Percentiles rank a stretch among this genome's conserved stretches.
These are phyloP conservation scores for Mucor ambiguus DNA, from an alignment of 371 early-diverging fungal species.

Conservation along the genomic window DNA sequence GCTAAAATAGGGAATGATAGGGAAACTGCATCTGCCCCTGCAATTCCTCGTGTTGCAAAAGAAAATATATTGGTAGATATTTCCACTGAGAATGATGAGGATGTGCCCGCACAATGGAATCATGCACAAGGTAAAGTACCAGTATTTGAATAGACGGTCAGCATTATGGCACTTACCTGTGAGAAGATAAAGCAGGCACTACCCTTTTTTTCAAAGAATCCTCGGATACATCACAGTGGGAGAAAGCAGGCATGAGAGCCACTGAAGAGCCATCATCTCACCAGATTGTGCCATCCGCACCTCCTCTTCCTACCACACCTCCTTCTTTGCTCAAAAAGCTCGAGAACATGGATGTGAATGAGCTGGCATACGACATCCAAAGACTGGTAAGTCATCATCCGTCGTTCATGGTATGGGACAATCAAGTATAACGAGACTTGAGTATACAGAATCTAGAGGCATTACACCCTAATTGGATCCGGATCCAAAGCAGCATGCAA, in stretches of 20 bases:
- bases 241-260: slow-evolving; percentile 11
- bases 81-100: slow-evolving; percentile 9
- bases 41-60: slow-evolving; percentile 1
- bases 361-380: slow-evolving; percentile 5
- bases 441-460: slow-evolving; percentile 33
- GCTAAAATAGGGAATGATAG: neutral
- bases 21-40: neutral
- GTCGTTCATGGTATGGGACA: too few relatives aligned
- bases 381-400: slow-evolving; percentile 1
- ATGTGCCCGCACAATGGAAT: slow-evolving; percentile 18
- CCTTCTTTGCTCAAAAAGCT: neutral
- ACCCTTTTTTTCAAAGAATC: slow-evolving; percentile 55
- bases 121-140: slow-evolving; percentile 9
- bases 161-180: neutral
- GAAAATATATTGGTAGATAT: slow-evolving; percentile 10
- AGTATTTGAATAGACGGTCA: neutral
- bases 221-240: slow-evolving; percentile 57
- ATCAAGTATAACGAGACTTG: neutral
- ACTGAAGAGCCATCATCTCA: neutral
- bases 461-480: slow-evolving; percentile 35
- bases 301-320: neutral
- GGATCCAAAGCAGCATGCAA: slow-evolving; percentile 39
- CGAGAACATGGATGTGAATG: neutral
- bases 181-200: slow-evolving; percentile 45
- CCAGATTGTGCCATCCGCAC: neutral